Evolutionary conservation across 768 basidiomycete species (phyloP).

Genomic region (Lactarius deliciosus): DNA sequence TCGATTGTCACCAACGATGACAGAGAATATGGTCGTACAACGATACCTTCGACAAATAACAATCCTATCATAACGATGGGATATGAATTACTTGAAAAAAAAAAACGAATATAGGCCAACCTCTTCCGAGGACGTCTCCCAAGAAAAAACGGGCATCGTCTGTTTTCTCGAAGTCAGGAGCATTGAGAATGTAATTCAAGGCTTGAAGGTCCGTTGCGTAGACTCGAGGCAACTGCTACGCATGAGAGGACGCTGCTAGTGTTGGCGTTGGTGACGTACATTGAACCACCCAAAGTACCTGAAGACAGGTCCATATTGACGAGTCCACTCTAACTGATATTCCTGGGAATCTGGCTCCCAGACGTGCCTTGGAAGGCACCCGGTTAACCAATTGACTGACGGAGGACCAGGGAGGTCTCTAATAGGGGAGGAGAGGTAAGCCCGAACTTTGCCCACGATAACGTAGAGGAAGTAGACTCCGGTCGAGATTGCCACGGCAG

Average conservation of each 20-base stretch:
- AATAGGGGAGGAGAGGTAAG: constrained; percentile 12
- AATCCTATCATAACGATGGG: constrained; percentile 10
- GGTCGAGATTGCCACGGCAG: background rate
- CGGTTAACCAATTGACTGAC: constrained; percentile 22
- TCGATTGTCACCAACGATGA: background rate
- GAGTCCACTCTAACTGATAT: constrained; percentile 13
- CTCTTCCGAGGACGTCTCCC: constrained; percentile 12
- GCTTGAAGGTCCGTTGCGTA: constrained; percentile 17
- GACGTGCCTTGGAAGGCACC: constrained; percentile 3
- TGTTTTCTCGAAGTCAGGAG: constrained; percentile 24
- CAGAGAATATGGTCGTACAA: background rate
- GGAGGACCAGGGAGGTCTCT: constrained; percentile 20
- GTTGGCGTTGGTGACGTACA: background rate
- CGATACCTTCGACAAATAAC: constrained; percentile 21
- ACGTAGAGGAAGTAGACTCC: constrained; percentile 11
- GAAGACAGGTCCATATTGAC: constrained; percentile 17
- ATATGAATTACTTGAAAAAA: background rate
- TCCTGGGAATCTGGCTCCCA: constrained; percentile 22
- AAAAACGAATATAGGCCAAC: constrained; percentile 2
- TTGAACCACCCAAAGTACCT: constrained; percentile 23
- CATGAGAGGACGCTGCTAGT: background rate
- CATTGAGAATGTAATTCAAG: constrained; percentile 17
- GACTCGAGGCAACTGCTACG: constrained; percentile 6
- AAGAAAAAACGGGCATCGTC: background rate
- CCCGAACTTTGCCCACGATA: background rate